These are phyloP conservation scores for Lanmaoa pseudosensibilis DNA, from an alignment of 768 basidiomycete genomes.

Conservation along the genomic window DNA sequence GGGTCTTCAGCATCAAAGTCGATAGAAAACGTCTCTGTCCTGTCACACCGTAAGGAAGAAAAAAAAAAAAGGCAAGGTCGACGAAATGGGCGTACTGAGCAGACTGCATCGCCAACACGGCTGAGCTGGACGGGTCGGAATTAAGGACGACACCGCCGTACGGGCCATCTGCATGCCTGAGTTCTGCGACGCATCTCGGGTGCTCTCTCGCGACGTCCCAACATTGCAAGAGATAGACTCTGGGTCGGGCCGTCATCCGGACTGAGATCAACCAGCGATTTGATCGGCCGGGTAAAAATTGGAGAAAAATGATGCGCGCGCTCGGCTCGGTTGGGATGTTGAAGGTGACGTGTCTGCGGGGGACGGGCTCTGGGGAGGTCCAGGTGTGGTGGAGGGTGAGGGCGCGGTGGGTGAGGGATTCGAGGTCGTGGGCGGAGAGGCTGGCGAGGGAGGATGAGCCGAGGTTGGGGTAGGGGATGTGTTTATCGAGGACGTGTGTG, in stretches of 20 bases:
- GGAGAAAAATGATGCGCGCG: slow-evolving; percentile 43
- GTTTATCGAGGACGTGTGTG: slow-evolving; percentile 39
- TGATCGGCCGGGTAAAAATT: slow-evolving; percentile 46
- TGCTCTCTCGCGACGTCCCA: slow-evolving; percentile 48
- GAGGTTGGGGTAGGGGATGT: slow-evolving; percentile 50
- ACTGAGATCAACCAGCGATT: slow-evolving; percentile 50
- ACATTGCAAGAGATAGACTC: slow-evolving; percentile 46
- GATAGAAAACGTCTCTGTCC: slow-evolving; percentile 46
- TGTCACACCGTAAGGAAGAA: slow-evolving; percentile 12
- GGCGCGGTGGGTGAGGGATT: slow-evolving; percentile 40
- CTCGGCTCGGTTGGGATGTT: slow-evolving; percentile 19
- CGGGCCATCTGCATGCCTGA: slow-evolving; percentile 31
- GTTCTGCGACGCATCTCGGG: slow-evolving; percentile 45
- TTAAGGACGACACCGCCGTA: slow-evolving; percentile 51
- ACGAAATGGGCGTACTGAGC: slow-evolving; percentile 35
- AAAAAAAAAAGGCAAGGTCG: too few species aligned
- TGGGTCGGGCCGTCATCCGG: slow-evolving; percentile 25
- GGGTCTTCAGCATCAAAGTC: slow-evolving; percentile 37
- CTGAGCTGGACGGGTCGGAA: slow-evolving; percentile 33
- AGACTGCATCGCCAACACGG: slow-evolving; percentile 44
- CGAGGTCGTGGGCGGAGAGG: slow-evolving; percentile 46
- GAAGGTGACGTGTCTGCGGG: slow-evolving; percentile 29
- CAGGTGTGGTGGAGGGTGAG: slow-evolving; percentile 50
- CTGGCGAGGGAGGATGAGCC: slow-evolving; percentile 20
- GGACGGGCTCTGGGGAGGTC: slow-evolving; percentile 41